phyloP scores from a whole-genome alignment of 1,284 basidiomycete species.

The Ceratobasidium sp. region DNA sequence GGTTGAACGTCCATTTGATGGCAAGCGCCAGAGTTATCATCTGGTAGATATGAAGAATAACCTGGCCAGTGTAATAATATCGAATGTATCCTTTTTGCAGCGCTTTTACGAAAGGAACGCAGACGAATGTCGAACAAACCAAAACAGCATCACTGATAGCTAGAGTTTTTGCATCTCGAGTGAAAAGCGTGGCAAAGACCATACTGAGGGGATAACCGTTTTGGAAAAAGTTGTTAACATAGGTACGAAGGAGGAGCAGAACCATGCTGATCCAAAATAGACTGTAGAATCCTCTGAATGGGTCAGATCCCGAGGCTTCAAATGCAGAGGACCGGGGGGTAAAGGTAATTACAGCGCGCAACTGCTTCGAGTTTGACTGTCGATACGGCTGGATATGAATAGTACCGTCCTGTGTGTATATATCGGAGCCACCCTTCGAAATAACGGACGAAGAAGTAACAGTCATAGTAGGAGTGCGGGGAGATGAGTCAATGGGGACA shows the following conservation, averaged over 20 bases:
- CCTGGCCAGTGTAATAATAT: constrained; percentile 74
- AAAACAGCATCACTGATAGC: constrained; percentile 84
- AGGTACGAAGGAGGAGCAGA: constrained; percentile 76
- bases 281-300: constrained; percentile 93
- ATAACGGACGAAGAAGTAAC: constrained; percentile 31
- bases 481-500: constrained; percentile 21
- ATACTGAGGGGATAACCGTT: constrained; percentile 80
- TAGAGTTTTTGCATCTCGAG: constrained; percentile 80
- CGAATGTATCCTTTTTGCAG: constrained; percentile 76
- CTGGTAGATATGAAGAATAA: constrained; percentile 81
- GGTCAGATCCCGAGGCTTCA: constrained; percentile 76
- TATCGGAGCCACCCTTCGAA: constrained; percentile 44
- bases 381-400: constrained; percentile 75
- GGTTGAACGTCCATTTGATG: constrained; percentile 83
- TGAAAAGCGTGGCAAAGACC: constrained; percentile 86
- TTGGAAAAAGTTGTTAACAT: constrained; percentile 74
- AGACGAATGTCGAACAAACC: constrained; percentile 73
- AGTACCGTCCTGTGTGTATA: constrained; percentile 44
- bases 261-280: constrained; percentile 80
- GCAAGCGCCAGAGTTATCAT: constrained; percentile 69
- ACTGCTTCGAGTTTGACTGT: constrained; percentile 65
- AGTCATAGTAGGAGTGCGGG: constrained; percentile 11
- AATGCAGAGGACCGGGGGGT: constrained; percentile 82
- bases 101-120: constrained; percentile 81
- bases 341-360: constrained; percentile 79